These are phyloP conservation scores for Cerrena zonata DNA, from an alignment of 1,284 basidiomycete genomes.

Conservation along the genomic window DNA sequence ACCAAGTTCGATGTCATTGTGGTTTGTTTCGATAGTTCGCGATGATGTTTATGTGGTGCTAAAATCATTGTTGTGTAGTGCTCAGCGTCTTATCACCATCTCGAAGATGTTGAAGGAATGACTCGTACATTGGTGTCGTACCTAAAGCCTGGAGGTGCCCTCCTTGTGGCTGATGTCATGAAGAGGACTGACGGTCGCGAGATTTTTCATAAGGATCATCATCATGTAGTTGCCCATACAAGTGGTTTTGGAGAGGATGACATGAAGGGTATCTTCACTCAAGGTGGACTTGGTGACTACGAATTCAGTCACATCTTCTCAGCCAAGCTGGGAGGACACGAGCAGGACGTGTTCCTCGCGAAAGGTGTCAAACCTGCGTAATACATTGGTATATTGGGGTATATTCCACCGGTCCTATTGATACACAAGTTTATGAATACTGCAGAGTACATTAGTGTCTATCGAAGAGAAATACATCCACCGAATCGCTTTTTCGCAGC, in stretches of 20 bases:
- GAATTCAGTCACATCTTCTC: constrained; percentile 31
- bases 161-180: constrained; percentile 55
- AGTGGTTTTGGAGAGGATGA: constrained; percentile 44
- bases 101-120: constrained; percentile 42
- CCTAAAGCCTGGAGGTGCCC: constrained; percentile 55
- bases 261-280: constrained; percentile 42
- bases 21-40: constrained; percentile 30
- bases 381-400: neutral
- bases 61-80: constrained; percentile 39
- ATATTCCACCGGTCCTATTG: no score
- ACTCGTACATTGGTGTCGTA: constrained; percentile 49
- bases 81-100: constrained; percentile 63
- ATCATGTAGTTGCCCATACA: constrained; percentile 48
- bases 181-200: constrained; percentile 20
- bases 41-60: neutral
- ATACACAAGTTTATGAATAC: no score
- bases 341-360: constrained; percentile 45
- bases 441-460: no score
- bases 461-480: constrained; percentile 43
- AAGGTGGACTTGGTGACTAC: constrained; percentile 41
- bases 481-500: constrained; percentile 61
- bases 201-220: constrained; percentile 21
- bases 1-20: constrained; percentile 58
- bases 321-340: constrained; percentile 30
- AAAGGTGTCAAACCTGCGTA: constrained; percentile 34